Evolutionary conservation across 2,329 filamentous ascomycete genomes (phyloP).

Genomic region (Scedosporium aurantiacum): DNA sequence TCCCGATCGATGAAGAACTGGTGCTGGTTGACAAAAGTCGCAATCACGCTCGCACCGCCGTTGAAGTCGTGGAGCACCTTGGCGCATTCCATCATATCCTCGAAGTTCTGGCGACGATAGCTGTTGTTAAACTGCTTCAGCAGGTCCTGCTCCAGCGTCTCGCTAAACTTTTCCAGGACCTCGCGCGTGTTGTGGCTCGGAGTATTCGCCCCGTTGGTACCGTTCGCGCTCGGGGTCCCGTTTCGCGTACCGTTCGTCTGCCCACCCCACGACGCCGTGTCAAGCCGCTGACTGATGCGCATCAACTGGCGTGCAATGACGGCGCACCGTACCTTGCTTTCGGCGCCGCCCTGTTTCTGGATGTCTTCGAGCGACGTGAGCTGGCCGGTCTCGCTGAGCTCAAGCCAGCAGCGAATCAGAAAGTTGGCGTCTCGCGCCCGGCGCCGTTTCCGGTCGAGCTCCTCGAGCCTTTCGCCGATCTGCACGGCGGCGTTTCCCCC

Average conservation of each 20-base stretch:
- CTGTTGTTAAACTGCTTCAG: slow-evolving; percentile 96
- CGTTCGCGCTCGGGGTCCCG: slow-evolving; percentile 36
- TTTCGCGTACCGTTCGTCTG: slow-evolving; percentile 49
- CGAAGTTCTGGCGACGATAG: slow-evolving; percentile 88
- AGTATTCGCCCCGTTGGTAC: slow-evolving; percentile 23
- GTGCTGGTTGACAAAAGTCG: slow-evolving; percentile 94
- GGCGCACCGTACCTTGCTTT: slow-evolving; percentile 89
- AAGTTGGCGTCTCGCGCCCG: slow-evolving; percentile 90
- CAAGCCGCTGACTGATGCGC: slow-evolving; percentile 84
- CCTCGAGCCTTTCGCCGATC: slow-evolving; percentile 87
- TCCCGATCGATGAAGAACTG: slow-evolving; percentile 98
- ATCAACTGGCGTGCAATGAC: slow-evolving; percentile 88
- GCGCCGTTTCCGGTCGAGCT: slow-evolving; percentile 83
- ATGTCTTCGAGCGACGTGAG: slow-evolving; percentile 83
- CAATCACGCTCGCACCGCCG: slow-evolving; percentile 88
- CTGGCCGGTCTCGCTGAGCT: slow-evolving; percentile 82
- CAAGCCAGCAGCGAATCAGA: slow-evolving; percentile 91
- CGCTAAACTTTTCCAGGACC: slow-evolving; percentile 91
- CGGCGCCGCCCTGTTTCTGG: slow-evolving; percentile 69
- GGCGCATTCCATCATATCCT: slow-evolving; percentile 96
- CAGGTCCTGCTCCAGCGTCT: slow-evolving; percentile 89
- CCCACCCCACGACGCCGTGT: slow-evolving; percentile 58
- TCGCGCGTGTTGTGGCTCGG: slow-evolving; percentile 63
- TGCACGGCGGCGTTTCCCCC: slow-evolving; percentile 87
- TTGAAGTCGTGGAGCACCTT: slow-evolving; percentile 93